Evolutionary conservation across 306 rosid species (phyloP).

Genomic region (Lablab purpureus): DNA sequence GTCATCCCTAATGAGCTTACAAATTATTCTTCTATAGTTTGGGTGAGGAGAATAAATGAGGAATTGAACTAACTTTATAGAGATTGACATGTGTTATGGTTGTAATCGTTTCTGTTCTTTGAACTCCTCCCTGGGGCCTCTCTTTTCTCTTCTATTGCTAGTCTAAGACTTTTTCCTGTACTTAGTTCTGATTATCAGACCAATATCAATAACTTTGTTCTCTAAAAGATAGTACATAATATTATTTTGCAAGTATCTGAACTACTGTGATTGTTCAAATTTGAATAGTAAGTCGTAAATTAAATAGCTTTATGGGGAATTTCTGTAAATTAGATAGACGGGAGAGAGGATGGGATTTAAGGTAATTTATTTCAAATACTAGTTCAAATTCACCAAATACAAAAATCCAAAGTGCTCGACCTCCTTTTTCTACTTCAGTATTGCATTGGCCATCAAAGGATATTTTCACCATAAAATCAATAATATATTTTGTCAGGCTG

Average conservation of each 20-base stretch:
- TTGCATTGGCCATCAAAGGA: background rate
- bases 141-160: background rate
- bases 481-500: background rate
- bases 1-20: too few species aligned
- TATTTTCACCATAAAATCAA: conserved; percentile 7
- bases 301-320: background rate
- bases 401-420: conserved; percentile 11
- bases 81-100: background rate
- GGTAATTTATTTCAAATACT: background rate
- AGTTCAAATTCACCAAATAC: conserved; percentile 28
- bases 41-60: background rate
- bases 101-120: too few species aligned
- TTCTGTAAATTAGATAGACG: background rate
- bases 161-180: background rate
- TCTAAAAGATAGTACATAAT: background rate
- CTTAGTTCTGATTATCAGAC: background rate
- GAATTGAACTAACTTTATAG: background rate
- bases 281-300: background rate
- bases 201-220: background rate
- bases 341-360: background rate
- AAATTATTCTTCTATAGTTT: too few species aligned
- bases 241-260: background rate
- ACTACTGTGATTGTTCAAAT: too few species aligned
- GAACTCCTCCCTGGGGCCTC: background rate
- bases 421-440: conserved; percentile 22